A percentile compares a stretch with the other conserved stretches of the same genome.
phyloP scores from a whole-genome alignment of 2,329 filamentous ascomycete species.

The Calonectria montana region DNA sequence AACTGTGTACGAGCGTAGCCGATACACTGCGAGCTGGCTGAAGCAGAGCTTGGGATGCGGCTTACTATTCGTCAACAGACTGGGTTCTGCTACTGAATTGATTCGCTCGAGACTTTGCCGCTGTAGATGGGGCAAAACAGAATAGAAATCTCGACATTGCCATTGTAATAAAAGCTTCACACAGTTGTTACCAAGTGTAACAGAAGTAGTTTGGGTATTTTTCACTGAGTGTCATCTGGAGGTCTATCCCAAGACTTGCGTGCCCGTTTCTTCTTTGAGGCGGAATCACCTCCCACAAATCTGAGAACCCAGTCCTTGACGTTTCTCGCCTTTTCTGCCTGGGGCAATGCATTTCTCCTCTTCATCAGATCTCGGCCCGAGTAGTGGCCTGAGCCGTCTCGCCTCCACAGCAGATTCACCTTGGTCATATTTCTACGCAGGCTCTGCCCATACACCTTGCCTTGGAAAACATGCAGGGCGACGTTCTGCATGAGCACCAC shows the following conservation, averaged over 20 bases:
- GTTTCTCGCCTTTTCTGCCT: conserved; percentile 71
- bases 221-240: conserved; percentile 55
- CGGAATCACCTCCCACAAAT: conserved; percentile 67
- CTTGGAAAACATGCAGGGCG: conserved; percentile 79
- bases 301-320: conserved; percentile 81
- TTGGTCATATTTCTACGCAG: conserved; percentile 77
- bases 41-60: too few species aligned
- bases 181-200: conserved; percentile 15
- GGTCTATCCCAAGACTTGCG: conserved; percentile 52
- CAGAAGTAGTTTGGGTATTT: conserved; percentile 4
- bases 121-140: too few species aligned
- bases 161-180: conserved; percentile 13
- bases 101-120: too few species aligned
- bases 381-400: conserved; percentile 68
- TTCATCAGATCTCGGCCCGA: conserved; percentile 59
- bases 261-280: conserved; percentile 23
- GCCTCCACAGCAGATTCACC: conserved; percentile 71
- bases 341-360: conserved; percentile 53
- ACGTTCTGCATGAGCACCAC: conserved; percentile 84
- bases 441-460: conserved; percentile 86
- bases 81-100: too few species aligned
- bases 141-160: neutral
- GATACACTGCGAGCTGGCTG: too few species aligned
- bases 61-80: too few species aligned
- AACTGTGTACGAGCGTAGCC: too few species aligned